Conservation (phyloP, 768 basidiomycete genomes). For the Postia placenta region DNA sequence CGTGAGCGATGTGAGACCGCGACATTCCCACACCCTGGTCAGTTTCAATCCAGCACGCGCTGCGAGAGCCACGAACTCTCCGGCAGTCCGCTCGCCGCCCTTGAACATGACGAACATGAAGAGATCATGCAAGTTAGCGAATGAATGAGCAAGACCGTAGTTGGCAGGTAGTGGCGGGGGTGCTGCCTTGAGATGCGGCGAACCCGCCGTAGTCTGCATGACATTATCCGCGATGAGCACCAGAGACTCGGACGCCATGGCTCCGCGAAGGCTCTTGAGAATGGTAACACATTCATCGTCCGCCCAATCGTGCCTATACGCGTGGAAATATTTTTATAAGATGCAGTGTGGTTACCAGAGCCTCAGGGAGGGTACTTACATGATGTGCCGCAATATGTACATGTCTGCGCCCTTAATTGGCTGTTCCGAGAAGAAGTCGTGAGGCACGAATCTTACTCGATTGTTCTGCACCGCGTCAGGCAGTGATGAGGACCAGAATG, state of each 20-base stretch:
- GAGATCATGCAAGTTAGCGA: slow-evolving; percentile 9
- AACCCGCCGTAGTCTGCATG: slow-evolving; percentile 4
- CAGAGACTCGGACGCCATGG: slow-evolving; percentile 6
- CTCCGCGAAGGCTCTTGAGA: slow-evolving; percentile 4
- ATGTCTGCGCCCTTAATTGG: slow-evolving; percentile 12
- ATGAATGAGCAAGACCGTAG: slow-evolving; percentile 6
- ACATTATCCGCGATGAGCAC: slow-evolving; percentile 8
- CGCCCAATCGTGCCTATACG: slow-evolving; percentile 10
- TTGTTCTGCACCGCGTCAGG: slow-evolving; percentile 1
- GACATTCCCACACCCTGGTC: slow-evolving; percentile 8
- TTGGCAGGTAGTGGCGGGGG: slow-evolving; percentile 11
- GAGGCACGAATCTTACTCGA: slow-evolving; percentile 5
- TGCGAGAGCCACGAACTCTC: slow-evolving; percentile 5
- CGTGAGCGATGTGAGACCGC: slow-evolving; percentile 5
- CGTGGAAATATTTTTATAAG: too few relatives aligned
- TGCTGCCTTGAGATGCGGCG: not conserved
- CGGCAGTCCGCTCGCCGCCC: slow-evolving; percentile 8
- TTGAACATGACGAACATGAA: slow-evolving; percentile 11
- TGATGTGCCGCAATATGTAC: slow-evolving; percentile 8
- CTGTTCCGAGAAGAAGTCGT: slow-evolving; percentile 14
- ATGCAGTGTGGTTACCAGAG: too few relatives aligned
- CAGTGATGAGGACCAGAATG: slow-evolving; percentile 3
- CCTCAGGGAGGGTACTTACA: slow-evolving; percentile 3
- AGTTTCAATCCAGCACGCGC: slow-evolving; percentile 6
- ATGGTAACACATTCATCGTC: slow-evolving; percentile 10